Evolutionary conservation across 768 basidiomycete species (phyloP).

Genomic region (Suillus americanus): DNA sequence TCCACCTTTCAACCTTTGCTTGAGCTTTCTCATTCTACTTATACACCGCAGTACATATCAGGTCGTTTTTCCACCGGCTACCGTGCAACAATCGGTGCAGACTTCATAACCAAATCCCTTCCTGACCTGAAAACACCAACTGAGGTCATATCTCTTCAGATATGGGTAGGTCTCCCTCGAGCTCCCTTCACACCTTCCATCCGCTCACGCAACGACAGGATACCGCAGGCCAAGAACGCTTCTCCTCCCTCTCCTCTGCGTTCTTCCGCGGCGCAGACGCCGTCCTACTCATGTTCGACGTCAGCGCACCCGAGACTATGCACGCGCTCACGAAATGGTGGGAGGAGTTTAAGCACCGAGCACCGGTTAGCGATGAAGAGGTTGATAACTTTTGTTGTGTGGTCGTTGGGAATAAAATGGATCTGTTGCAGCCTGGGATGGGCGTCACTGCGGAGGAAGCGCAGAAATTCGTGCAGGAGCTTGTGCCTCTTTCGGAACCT

Average conservation of each 20-base stretch:
- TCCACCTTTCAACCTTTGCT: neutral
- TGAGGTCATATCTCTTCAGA: slow-evolving; percentile 67
- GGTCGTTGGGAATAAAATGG: slow-evolving; percentile 77
- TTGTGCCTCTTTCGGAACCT: slow-evolving; percentile 44
- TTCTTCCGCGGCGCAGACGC: slow-evolving; percentile 89
- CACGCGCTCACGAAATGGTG: slow-evolving; percentile 70
- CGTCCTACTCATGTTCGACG: slow-evolving; percentile 78
- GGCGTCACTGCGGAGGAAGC: slow-evolving; percentile 45
- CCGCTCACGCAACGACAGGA: slow-evolving; percentile 44
- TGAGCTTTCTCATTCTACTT: neutral
- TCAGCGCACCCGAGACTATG: slow-evolving; percentile 64
- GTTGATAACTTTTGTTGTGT: slow-evolving; percentile 66
- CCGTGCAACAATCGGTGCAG: slow-evolving; percentile 85
- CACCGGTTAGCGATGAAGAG: slow-evolving; percentile 67
- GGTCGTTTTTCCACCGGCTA: slow-evolving; percentile 75
- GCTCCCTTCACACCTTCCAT: neutral
- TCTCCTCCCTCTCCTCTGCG: slow-evolving; percentile 76
- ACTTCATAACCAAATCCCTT: slow-evolving; percentile 78
- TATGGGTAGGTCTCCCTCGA: slow-evolving; percentile 46
- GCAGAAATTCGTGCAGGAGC: slow-evolving; percentile 50
- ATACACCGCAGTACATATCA: slow-evolving; percentile 62
- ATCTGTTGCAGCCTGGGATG: slow-evolving; percentile 40
- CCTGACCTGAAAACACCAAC: slow-evolving; percentile 55
- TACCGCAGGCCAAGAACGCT: slow-evolving; percentile 86
- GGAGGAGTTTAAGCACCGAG: slow-evolving; percentile 67